Conservation (phyloP, 257 asterid species). For the Fraxinus pennsylvanica region DNA sequence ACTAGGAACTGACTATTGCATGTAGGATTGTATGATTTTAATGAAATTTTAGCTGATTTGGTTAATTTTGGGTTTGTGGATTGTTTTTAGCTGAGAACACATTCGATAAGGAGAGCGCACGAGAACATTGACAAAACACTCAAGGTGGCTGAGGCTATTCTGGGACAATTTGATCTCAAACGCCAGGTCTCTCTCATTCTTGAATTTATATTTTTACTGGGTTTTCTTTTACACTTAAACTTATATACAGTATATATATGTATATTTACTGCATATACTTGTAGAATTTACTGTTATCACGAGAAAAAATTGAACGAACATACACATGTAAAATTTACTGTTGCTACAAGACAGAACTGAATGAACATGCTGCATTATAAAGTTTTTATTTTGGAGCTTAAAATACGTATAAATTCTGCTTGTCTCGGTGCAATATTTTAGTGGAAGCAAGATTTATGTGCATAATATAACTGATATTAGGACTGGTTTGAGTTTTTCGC, state of each 20-base stretch:
- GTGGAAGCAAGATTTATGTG: background rate
- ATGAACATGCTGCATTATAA: background rate
- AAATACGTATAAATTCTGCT: background rate
- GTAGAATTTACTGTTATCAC: too few species aligned
- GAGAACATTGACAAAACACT: constrained; percentile 84
- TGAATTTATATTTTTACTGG: too few species aligned
- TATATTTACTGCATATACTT: too few species aligned
- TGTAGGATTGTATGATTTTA: constrained; percentile 16
- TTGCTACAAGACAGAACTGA: background rate
- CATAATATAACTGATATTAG: background rate
- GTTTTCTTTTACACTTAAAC: too few species aligned
- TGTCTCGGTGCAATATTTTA: background rate
- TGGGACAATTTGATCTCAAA: constrained; percentile 72
- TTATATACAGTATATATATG: too few species aligned
- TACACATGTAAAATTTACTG: background rate
- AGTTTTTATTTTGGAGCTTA: background rate
- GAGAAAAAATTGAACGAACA: background rate
- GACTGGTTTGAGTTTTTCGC: background rate
- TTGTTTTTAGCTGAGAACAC: constrained; percentile 65
- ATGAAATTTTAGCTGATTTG: background rate
- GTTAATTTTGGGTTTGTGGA: constrained; percentile 7
- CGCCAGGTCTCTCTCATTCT: constrained; percentile 55
- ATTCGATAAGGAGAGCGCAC: constrained; percentile 90
- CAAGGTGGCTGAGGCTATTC: constrained; percentile 68
- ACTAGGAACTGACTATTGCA: constrained; percentile 19